Evolutionary conservation across 2,329 filamentous ascomycete genomes (phyloP), one percentile per base, ranked within the genome.

Genomic region (Fusarium falciforme): DNA sequence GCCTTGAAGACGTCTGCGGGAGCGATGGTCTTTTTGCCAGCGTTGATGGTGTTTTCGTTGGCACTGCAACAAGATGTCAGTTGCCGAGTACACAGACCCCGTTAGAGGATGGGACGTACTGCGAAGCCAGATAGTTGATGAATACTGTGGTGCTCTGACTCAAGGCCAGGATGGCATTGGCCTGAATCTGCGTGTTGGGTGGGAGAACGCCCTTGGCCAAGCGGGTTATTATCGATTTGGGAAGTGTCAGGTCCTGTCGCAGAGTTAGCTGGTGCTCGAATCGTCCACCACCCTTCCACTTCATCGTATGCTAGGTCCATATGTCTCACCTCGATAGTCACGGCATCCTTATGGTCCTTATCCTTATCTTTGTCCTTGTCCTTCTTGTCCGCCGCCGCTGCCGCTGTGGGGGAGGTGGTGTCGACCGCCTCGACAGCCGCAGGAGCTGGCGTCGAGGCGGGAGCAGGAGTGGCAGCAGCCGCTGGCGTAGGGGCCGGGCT

Each of bases 81-180:
- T 12, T 31, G 9, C 17, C 6, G 17, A n/a, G 47, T n/a, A n/a
- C 22, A 16, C 44, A n/a, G 25, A 17, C 25, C 27, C 17, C 12
- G 16, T 25, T 12, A 31, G 16, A 29, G 61, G 49, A 22, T 31
- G 8, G 12, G 47, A 87, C 92, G 64, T 88, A 96, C 93, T 91
- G 89, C 70, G 90, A 89, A 52, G 93, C 92, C 35, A 96, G 85
- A 81, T 95, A 94, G 83, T 90, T 96, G 76, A 96, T 92, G 79
- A 96, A 96, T 0, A 96, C 91, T 1, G 93, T 95, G 9, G 94
- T 92, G 82, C 93, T 93, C 84, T 95, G 95, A 75, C 90, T 93
- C 85, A 96, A 88, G 11, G 93, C 94, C 61, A 94, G 84, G 64
- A 95, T 89, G 47, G 94, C 94, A 84, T 95, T 94, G 79, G 92